Base-by-base conservation (phyloP, 1,284 basidiomycete genomes). In the Mycena citricolor region DNA sequence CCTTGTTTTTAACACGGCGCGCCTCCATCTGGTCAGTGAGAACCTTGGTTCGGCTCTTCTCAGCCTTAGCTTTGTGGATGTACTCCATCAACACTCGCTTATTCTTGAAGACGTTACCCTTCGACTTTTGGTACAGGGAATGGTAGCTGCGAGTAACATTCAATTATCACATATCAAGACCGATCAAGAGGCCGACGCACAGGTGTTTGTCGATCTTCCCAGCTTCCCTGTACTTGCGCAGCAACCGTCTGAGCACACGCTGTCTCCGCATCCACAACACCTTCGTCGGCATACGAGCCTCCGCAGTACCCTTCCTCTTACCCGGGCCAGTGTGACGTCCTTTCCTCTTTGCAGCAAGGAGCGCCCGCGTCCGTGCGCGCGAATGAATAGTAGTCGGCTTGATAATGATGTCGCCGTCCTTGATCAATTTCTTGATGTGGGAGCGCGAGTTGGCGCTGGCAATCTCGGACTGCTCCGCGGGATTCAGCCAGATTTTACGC, bases 101-200 rank as follows among this genome's bases (percentile, higher is more conserved):
- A 87, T 98, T 95, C 89, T 99, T 99, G 91, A 98, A 99, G 64
- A 97, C 93, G 78, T 99, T 99, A 89, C 97, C 95, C 91, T 99
- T 99, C 62, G 93, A 92, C 77, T 99, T 98, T 77, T 97, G 88
- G 86, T 99, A 98, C 51, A 99, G 90, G 53, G 85, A 84, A 81
- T 99, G 95, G 79, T 99, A 99, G 57, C 94, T 95, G 38, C 16
- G 30, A 16, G 23, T 37, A 29, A 49, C 12, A 35, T n/a, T n/a
- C 32, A 32, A 20, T 14, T 31, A 32, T 10, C 43, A 34, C 23
- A 10, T n/a, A 51, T n/a, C 20, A 10, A 30, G 30, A 38, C 37
- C 47, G 39, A 54, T 42, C 4, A 31, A 5, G 24, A 37, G 42
- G 37, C 31, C 21, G 47, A 83, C 90, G 61, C 67, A 94, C 91